Base-by-base conservation (phyloP, 108 stramenopile genomes). In the Bacterosira constricta region DNA sequence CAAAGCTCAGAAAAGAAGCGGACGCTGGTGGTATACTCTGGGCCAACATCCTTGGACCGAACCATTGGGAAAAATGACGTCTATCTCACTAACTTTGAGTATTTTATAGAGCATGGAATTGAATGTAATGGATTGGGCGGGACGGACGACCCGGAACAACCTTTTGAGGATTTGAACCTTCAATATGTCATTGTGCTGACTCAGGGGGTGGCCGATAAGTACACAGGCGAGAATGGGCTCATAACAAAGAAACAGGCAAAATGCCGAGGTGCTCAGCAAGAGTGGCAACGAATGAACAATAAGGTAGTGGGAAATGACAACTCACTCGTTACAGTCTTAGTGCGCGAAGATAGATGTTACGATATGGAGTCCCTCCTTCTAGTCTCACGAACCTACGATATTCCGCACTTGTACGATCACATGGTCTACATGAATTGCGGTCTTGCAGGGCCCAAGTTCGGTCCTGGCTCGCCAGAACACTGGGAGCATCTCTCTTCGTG, bases 381-480 rank as follows among this genome's bases (percentile, higher is more conserved):
- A 10, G 75, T 80, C 23, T 27, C 71, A 17, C 44, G 57, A 0
- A 60, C 51, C 17, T 46, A 69, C 20, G 60, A 71, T 9, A 51
- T 79, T 17, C 65, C 46, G 29, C 17, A 39, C 17, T 57, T 44
- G 4, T 85, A 83, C 54, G 85, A 85, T 55, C 71, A 85, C 39
- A 74, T 85, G 61, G 68, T 85, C 17, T 85, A 66, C 58, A 52
- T 81, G 20, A 85, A 85, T 58, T 85, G 85, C 47, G 85, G 85
- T 30, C 52, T 80, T 36, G 69, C 65, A 8, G 85, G 85, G 7
- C 85, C 85, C 25, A 79, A 72, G 38, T 62, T 71, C 51, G 78
- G 71, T 46, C 63, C 70, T 25, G 71, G 70, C 41, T 61, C 59
- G 44, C 66, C 78, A 3, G 21, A 55, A 26, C 47, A 61, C 11